phyloP scores from a whole-genome alignment of 257 asterid genomes.

The Primulina huaijiensis region DNA sequence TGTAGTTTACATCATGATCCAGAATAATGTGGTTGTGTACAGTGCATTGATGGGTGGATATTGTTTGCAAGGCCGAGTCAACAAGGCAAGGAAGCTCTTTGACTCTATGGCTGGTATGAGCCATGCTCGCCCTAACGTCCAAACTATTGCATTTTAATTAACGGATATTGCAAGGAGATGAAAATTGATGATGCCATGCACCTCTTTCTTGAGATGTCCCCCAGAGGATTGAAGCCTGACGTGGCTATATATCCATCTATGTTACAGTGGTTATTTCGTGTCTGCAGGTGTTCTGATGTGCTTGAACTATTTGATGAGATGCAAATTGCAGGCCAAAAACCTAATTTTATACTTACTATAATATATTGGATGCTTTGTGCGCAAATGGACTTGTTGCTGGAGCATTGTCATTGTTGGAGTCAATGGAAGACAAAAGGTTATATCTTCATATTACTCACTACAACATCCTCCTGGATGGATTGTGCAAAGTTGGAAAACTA shows the following conservation, averaged over 20 bases:
- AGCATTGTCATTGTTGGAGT: constrained; percentile 20
- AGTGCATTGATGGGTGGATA: constrained; percentile 12
- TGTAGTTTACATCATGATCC: constrained; percentile 6
- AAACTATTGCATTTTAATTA: constrained; percentile 27
- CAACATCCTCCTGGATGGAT: constrained; percentile 17
- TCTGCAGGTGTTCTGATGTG: constrained; percentile 20
- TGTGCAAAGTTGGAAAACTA: constrained; percentile 24
- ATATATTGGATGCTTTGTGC: constrained; percentile 27
- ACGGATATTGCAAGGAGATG: constrained; percentile 32
- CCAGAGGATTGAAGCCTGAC: constrained; percentile 22
- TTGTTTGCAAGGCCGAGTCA: constrained; percentile 9
- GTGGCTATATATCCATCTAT: constrained; percentile 19
- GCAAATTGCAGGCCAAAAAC: constrained; percentile 20
- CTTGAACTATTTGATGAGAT: constrained; percentile 25
- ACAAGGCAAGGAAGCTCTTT: constrained; percentile 21
- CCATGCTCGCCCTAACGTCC: constrained; percentile 16
- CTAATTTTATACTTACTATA: constrained; percentile 20
- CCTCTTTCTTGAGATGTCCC: constrained; percentile 24
- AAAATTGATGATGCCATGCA: constrained; percentile 30
- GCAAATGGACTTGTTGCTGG: constrained; percentile 22
- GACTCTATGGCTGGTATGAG: constrained; percentile 19
- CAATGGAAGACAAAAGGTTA: constrained; percentile 14
- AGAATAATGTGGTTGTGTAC: background rate
- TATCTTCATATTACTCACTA: constrained; percentile 15
- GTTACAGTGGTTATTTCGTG: constrained; percentile 27